These are phyloP conservation scores for Stereocaulon alpinum DNA, from an alignment of 495 filamentous ascomycete genomes.

Conservation along the genomic window DNA sequence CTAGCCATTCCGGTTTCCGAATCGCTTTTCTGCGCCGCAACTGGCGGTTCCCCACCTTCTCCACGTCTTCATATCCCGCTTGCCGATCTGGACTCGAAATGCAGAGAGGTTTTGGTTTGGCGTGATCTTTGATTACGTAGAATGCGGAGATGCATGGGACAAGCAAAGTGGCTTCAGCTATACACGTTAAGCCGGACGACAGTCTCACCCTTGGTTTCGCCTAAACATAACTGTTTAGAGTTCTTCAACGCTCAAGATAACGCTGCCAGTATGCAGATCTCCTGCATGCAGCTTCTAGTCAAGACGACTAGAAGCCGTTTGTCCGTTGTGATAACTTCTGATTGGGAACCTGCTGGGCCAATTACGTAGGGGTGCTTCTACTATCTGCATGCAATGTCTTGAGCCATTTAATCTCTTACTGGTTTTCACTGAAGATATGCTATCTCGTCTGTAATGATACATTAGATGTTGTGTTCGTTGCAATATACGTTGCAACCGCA, in stretches of 20 bases:
- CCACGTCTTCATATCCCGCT: neutral
- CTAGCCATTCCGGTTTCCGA: neutral
- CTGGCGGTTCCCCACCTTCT: neutral
- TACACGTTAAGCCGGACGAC: neutral
- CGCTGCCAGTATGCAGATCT: neutral
- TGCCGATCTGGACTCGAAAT: neutral
- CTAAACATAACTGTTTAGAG: neutral
- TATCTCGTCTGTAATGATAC: no score
- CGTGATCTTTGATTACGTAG: no score
- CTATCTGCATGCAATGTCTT: neutral
- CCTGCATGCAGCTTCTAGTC: conserved; percentile 1
- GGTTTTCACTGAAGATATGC: neutral
- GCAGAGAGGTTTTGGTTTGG: neutral
- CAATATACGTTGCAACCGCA: neutral
- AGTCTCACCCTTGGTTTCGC: neutral
- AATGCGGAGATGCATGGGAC: no score
- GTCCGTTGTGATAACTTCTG: neutral
- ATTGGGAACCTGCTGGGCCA: neutral
- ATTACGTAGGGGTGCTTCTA: conserved; percentile 5
- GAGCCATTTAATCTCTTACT: neutral
- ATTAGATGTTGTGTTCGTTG: neutral
- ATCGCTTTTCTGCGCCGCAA: neutral
- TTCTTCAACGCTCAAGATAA: neutral
- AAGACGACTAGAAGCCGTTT: neutral
- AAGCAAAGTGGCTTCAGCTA: neutral